Percentiles rank a stretch among this genome's conserved stretches.
These are phyloP conservation scores for Ustilago xerochloae DNA, from an alignment of 1,284 basidiomycete species.

Conservation along the genomic window DNA sequence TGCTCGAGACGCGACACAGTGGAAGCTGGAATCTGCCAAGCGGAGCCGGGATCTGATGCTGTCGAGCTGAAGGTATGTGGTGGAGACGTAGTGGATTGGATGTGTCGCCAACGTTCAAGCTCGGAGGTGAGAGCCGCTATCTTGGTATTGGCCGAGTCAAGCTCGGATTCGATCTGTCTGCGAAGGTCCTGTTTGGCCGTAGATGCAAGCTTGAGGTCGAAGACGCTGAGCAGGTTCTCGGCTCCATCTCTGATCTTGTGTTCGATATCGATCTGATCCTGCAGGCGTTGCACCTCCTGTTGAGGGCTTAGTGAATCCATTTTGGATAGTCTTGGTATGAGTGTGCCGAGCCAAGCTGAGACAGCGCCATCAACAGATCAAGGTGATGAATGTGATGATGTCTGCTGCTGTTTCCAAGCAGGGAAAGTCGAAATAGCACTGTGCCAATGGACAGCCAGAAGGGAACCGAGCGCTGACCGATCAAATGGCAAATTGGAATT, in stretches of 20 bases:
- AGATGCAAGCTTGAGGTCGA: slow-evolving; percentile 58
- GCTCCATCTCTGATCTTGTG: slow-evolving; percentile 85
- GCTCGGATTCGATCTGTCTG: slow-evolving; percentile 79
- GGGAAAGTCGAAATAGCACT: too few species aligned
- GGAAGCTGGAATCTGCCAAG: slow-evolving; percentile 15
- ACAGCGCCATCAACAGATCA: too few species aligned
- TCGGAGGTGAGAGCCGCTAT: slow-evolving; percentile 76
- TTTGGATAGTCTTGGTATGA: background rate
- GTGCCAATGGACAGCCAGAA: too few species aligned
- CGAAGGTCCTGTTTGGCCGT: slow-evolving; percentile 74
- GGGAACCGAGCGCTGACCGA: background rate
- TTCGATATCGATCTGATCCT: slow-evolving; percentile 77
- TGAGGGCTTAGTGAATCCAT: slow-evolving; percentile 24
- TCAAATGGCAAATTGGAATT: background rate
- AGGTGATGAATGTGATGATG: too few species aligned
- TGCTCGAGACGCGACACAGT: slow-evolving; percentile 43
- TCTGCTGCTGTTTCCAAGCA: too few species aligned
- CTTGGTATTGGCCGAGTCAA: slow-evolving; percentile 77
- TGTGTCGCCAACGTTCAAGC: slow-evolving; percentile 72
- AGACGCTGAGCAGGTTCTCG: slow-evolving; percentile 80
- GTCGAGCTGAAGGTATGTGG: slow-evolving; percentile 8
- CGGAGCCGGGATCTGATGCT: slow-evolving; percentile 17
- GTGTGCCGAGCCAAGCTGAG: background rate
- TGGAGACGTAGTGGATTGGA: slow-evolving; percentile 25
- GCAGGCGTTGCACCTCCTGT: slow-evolving; percentile 76